Base-by-base conservation (phyloP, 2,329 filamentous ascomycete genomes). In the Aureobasidium pullulans region DNA sequence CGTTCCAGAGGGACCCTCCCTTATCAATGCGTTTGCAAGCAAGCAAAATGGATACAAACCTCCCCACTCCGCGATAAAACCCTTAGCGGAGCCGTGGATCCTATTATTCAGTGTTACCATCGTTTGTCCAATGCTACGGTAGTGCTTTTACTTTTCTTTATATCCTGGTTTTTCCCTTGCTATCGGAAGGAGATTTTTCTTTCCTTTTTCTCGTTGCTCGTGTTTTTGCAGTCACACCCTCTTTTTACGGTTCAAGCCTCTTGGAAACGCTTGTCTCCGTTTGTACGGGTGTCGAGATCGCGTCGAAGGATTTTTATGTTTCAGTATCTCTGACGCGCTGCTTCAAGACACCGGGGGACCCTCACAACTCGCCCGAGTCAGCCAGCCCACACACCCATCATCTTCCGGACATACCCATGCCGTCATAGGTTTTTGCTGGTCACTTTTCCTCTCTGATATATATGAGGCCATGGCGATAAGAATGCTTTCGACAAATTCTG, bases 41-140 rank as follows among this genome's bases (percentile, higher is more conserved):
- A 36, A 16, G 50, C 52, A 28, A 11, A 23, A 28, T 44, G 44
- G 16, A 48, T 48, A 43, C 13, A 57, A 31, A 53, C 15, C 28
- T 43, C 37, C 49, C 50, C 50, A 54, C 50, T 43, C 39, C 29
- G 23, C 39, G 50, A 43, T 23, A 54, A 54, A 54, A 54, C 28
- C 50, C 39, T 54, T 54, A 42, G 39, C 50, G 50, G 50, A 56
- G 40, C 39, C 52, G 52, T 46, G 52, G 52, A 37, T 56, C 40
- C 19, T 11, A 36, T 56, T 44, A 56, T 44, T 43, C 52, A 37
- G 52, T 56, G 40, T n/a, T 46, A 56, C 40, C 52, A 56, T 44
- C 8, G 19, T 19, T 36, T 28, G 44, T 31, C 40, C 52, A 56
- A 56, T 56, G 52, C 31, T 56, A 56, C 52, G 31, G 52, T 46